A percentile compares a stretch with the other conserved stretches of the same genome.
phyloP scores from a whole-genome alignment of 1,284 basidiomycete species.

The Porphyrellus sp. region DNA sequence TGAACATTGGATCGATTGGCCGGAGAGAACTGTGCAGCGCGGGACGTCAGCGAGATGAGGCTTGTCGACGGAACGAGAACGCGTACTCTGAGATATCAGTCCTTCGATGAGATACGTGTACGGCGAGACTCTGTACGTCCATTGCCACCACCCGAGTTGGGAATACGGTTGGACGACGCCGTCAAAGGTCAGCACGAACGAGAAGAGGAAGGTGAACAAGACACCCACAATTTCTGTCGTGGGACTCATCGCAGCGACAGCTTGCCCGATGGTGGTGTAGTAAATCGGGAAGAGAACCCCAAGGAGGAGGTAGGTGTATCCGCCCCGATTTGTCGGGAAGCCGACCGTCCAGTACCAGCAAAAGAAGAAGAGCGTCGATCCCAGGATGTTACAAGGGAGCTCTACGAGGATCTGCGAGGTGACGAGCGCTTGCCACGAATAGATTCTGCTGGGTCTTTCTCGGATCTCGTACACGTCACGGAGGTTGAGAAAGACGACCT shows the following conservation, averaged over 20 bases:
- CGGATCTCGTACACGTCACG: constrained; percentile 68
- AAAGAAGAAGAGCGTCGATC: constrained; percentile 56
- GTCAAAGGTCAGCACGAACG: constrained; percentile 66
- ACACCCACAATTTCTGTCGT: constrained; percentile 64
- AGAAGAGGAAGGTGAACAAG: constrained; percentile 65
- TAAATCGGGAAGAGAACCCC: constrained; percentile 50
- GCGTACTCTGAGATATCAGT: constrained; percentile 47
- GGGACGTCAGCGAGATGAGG: neutral
- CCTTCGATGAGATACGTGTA: constrained; percentile 72
- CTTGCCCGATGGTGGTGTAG: constrained; percentile 58
- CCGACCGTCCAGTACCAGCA: constrained; percentile 74
- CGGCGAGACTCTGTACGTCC: constrained; percentile 80
- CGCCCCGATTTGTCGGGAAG: constrained; percentile 47
- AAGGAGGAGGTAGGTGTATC: constrained; percentile 52
- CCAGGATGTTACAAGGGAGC: constrained; percentile 64
- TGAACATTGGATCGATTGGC: constrained; percentile 64
- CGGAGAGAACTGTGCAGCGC: constrained; percentile 38
- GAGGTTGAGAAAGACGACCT: constrained; percentile 28
- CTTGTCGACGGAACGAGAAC: rapidly evolving
- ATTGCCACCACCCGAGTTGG: constrained; percentile 75
- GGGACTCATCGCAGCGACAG: constrained; percentile 64
- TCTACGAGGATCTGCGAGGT: constrained; percentile 62
- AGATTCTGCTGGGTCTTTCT: constrained; percentile 75
- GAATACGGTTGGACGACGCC: constrained; percentile 65
- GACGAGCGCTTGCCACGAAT: constrained; percentile 77